Evolutionary conservation across 306 rosid species (phyloP), one percentile per base, ranked within the genome.

Genomic region (Sicyos edulis): DNA sequence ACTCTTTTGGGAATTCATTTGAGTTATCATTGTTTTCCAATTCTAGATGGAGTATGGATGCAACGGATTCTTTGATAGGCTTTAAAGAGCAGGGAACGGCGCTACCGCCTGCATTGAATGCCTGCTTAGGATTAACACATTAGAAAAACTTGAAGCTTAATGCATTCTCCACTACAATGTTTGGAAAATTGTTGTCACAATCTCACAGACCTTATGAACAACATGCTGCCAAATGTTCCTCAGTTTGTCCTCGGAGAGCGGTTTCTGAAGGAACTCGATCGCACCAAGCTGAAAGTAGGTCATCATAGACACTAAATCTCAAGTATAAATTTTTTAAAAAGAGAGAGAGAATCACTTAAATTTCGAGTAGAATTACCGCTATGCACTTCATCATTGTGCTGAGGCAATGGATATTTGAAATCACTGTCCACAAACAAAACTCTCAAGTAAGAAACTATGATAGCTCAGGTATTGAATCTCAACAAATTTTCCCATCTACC

Each of bases 151-250:
- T 54, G 32, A 12, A 20, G 77, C 54, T 20, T 67, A 21, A 68
- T 49, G 44, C 58, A 68, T 7, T 22, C 65, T 68, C 58, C 68
- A 49, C 49, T 37, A 12, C 5, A 10, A 29, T 11, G 40, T 15
- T 15, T 12, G 7, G 42, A 7, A 68, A 22, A 47, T 22, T 3
- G 72, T 68, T 21, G 37, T 19, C 54, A 66, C 65, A 71, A 71
- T 74, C 67, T 14, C 50, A 79, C 91, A 51, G 54, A 95, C 99
- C 99, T 91, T 95, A 79, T 91, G 99, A 85, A 91, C 95, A 54
- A 91, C 99, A 83, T 95, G 99, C 89, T 95, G 99, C 99, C 99
- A 95, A 73, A 95, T 86, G 75, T 95, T 89, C 89, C 83, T 85
- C 40, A 95, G 90, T 81, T 91, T 95, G 57, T 91, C 99, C 70